A percentile compares a stretch with the other conserved stretches of the same genome.
Conservation (phyloP, 2,329 filamentous ascomycete species). For the Didymella segeticola region DNA sequence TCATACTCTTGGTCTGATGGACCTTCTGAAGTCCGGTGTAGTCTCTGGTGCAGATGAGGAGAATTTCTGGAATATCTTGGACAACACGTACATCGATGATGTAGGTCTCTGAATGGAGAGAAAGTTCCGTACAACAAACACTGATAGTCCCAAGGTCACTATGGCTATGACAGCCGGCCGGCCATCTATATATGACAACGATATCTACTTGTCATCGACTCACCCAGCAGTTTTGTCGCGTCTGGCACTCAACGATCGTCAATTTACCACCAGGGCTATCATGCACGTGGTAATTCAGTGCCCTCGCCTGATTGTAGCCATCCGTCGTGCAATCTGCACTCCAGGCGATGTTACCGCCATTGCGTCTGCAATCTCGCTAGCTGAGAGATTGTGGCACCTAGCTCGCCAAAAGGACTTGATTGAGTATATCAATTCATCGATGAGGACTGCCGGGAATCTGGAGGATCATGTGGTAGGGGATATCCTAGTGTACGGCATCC, state of each 20-base stretch:
- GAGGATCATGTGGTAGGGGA: not conserved
- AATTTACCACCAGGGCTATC: not conserved
- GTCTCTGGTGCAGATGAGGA: not conserved
- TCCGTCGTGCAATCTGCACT: not conserved
- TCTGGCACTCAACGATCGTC: not conserved
- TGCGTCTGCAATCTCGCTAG: not conserved
- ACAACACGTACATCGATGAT: constrained; percentile 14
- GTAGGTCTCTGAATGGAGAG: not conserved
- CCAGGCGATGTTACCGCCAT: not conserved
- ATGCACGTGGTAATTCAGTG: constrained; percentile 10
- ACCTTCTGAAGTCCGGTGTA: not conserved
- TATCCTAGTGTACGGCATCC: not conserved
- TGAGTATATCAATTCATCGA: not conserved
- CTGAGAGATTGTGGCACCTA: not conserved
- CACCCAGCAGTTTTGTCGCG: not conserved
- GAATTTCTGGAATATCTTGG: constrained; percentile 4
- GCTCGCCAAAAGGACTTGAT: not conserved
- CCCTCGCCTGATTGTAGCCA: not conserved
- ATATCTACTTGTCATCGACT: constrained; percentile 1
- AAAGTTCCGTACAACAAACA: not conserved
- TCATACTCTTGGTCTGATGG: constrained; percentile 7
- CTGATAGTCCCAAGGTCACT: not conserved
- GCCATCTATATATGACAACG: constrained; percentile 6
- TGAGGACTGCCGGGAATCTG: not conserved
- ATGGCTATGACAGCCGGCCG: constrained; percentile 4